phyloP scores from a whole-genome alignment of 306 rosid species.

The Potentilla sterilis region DNA sequence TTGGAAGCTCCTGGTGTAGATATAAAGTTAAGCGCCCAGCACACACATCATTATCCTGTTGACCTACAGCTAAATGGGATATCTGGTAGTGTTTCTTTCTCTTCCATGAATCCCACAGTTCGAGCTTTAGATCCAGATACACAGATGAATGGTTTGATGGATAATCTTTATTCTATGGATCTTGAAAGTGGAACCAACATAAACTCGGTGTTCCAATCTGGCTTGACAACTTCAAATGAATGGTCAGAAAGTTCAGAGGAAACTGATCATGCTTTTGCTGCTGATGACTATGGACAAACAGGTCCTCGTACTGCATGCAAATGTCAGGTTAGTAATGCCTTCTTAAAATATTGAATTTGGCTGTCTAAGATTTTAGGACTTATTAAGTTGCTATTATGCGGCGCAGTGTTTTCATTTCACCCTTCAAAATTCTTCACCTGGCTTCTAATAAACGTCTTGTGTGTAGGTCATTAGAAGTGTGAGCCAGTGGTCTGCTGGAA shows the following conservation, averaged over 20 bases:
- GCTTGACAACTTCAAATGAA: conserved; percentile 20
- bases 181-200: conserved; percentile 19
- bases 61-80: conserved; percentile 30
- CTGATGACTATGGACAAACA: conserved; percentile 23
- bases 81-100: conserved; percentile 22
- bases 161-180: conserved; percentile 42
- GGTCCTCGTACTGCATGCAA: conserved; percentile 35
- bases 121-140: conserved; percentile 34
- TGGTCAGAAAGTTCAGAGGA: conserved; percentile 24
- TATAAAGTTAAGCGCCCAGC: conserved; percentile 19
- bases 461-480: conserved; percentile 44
- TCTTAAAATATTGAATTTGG: not conserved
- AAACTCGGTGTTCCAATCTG: conserved; percentile 25
- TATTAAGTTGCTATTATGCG: not conserved
- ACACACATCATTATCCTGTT: conserved; percentile 19
- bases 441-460: conserved; percentile 3
- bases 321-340: conserved; percentile 37
- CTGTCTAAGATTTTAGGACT: not conserved
- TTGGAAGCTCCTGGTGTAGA: conserved; percentile 29
- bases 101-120: conserved; percentile 21
- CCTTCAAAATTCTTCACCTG: not conserved
- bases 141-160: conserved; percentile 32
- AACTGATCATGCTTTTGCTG: conserved; percentile 11
- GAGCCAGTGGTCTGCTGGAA: conserved; percentile 57
- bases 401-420: not conserved